Percentiles rank a stretch among this genome's conserved stretches.
These are phyloP conservation scores for Diaporthe ampelina DNA, from an alignment of 2,329 filamentous ascomycete species.

Conservation along the genomic window DNA sequence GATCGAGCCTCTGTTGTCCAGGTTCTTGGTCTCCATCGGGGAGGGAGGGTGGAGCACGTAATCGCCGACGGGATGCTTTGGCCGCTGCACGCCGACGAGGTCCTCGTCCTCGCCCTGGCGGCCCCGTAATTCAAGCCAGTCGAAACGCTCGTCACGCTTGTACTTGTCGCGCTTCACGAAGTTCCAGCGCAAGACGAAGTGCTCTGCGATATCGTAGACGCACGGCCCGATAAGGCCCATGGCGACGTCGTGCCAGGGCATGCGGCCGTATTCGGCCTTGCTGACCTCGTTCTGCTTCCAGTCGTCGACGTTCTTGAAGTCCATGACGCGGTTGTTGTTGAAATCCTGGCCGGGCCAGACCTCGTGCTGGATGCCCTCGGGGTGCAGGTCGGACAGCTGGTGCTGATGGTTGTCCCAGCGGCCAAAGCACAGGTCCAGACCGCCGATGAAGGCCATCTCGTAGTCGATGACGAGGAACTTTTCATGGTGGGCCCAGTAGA, in stretches of 20 bases:
- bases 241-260: constrained; percentile 98
- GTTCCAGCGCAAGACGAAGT: constrained; percentile 96
- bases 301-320: constrained; percentile 90
- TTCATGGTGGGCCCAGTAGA: constrained; percentile 98
- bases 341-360: constrained; percentile 97
- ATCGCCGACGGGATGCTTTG: constrained; percentile 88
- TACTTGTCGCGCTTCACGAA: constrained; percentile 98
- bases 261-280: constrained; percentile 91
- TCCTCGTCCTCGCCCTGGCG: constrained; percentile 85
- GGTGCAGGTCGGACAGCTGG: constrained; percentile 87
- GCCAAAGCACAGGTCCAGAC: constrained; percentile 94
- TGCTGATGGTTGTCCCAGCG: constrained; percentile 93
- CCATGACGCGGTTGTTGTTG: constrained; percentile 97
- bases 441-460: constrained; percentile 90
- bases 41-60: constrained; percentile 86
- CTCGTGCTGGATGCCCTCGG: constrained; percentile 83
- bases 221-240: constrained; percentile 93
- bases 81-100: constrained; percentile 87
- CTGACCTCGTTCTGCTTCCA: constrained; percentile 95
- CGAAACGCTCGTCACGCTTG: constrained; percentile 86
- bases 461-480: constrained; percentile 98
- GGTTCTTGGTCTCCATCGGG: constrained; percentile 76
- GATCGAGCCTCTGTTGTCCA: constrained; percentile 78
- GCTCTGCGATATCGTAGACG: constrained; percentile 94
- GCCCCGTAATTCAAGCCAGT: constrained; percentile 87